Conservation (phyloP, 768 basidiomycete genomes). For the Boletus rubropictus region DNA sequence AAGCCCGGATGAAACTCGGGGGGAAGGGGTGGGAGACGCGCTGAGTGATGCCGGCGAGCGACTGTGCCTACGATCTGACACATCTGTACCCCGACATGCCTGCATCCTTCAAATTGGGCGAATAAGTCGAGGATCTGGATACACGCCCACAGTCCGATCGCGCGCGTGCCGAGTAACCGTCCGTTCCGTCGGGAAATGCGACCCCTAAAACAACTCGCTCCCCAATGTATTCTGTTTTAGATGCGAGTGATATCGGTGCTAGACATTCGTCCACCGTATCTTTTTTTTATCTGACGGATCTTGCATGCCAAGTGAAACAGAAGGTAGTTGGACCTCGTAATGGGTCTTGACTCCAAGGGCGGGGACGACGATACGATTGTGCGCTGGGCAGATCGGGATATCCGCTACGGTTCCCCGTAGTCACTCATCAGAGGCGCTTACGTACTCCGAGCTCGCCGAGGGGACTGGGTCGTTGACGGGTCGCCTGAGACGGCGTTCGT, state of each 20-base stretch:
- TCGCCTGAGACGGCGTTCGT: too few relatives aligned
- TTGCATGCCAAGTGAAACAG: background rate
- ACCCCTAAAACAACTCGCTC: too few relatives aligned
- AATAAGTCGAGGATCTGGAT: background rate
- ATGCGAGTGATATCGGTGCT: too few relatives aligned
- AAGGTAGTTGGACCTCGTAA: background rate
- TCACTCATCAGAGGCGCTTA: background rate
- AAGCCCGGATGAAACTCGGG: background rate
- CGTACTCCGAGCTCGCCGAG: background rate
- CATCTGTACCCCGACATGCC: background rate
- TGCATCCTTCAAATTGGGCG: background rate
- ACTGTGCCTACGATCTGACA: too few relatives aligned
- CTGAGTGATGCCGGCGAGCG: background rate
- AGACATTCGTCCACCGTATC: background rate
- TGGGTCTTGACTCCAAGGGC: background rate
- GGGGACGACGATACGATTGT: background rate
- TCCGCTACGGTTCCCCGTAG: background rate
- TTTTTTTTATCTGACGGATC: background rate
- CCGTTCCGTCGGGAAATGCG: background rate
- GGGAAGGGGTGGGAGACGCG: too few relatives aligned
- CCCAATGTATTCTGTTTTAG: too few relatives aligned
- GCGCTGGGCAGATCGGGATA: background rate
- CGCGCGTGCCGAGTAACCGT: background rate
- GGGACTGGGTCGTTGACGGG: background rate
- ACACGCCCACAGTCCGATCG: background rate